Conservation (phyloP, 495 filamentous ascomycete species). For the Trichocladium antarcticum region DNA sequence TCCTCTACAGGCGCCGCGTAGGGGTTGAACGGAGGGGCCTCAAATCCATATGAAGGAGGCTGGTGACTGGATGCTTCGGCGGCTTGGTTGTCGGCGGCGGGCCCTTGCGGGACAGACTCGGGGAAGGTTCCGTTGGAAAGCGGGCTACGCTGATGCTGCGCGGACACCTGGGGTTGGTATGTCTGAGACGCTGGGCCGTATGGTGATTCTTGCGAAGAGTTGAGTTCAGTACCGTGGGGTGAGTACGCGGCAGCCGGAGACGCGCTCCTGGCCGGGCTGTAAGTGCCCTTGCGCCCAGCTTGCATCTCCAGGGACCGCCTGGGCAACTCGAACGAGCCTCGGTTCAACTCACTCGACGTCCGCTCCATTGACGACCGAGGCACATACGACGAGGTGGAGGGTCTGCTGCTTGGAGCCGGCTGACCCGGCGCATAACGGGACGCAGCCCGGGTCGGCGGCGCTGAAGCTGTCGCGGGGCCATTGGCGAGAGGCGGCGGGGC, state of each 20-base stretch:
- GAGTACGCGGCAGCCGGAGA: slow-evolving; percentile 23
- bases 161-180: not conserved
- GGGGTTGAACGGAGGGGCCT: slow-evolving; percentile 28
- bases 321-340: slow-evolving; percentile 35
- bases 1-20: slow-evolving; percentile 28
- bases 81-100: slow-evolving; percentile 14
- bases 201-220: slow-evolving; percentile 12
- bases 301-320: slow-evolving; percentile 37
- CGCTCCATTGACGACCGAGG: slow-evolving; percentile 37
- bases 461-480: slow-evolving; percentile 17
- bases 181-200: slow-evolving; percentile 10
- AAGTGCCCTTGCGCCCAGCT: slow-evolving; percentile 22
- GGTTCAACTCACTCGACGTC: slow-evolving; percentile 32
- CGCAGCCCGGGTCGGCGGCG: slow-evolving; percentile 33
- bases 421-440: slow-evolving; percentile 55
- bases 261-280: slow-evolving; percentile 23
- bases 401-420: slow-evolving; percentile 15
- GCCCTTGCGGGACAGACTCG: not conserved
- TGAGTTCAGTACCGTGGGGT: slow-evolving; percentile 14
- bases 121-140: not conserved
- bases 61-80: slow-evolving; percentile 25
- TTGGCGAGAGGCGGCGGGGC: slow-evolving; percentile 23
- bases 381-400: slow-evolving; percentile 32
- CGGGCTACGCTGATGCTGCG: slow-evolving; percentile 22
- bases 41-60: slow-evolving; percentile 34